These are phyloP conservation scores for Aspergillus bertholletiae DNA, from an alignment of 495 filamentous ascomycete species.

Conservation along the genomic window DNA sequence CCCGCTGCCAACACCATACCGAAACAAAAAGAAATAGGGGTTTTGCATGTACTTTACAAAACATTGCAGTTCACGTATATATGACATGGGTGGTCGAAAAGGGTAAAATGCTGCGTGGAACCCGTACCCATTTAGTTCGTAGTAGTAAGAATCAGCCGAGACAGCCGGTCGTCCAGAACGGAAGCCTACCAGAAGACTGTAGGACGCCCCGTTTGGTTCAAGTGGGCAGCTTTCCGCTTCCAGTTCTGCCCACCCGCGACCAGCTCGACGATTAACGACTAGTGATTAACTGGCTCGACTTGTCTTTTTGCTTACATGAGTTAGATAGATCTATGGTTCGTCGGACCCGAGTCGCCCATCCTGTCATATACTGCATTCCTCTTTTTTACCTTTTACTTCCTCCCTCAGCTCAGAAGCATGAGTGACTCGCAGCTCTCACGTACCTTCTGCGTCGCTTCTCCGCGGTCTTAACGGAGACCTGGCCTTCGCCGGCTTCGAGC, in stretches of 20 bases:
- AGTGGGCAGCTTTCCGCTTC: slow-evolving; percentile 16
- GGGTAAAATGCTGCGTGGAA: background rate
- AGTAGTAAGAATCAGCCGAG: slow-evolving; percentile 9
- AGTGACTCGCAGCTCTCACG: slow-evolving; percentile 10
- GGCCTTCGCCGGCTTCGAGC: slow-evolving; percentile 9
- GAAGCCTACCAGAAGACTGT: slow-evolving; percentile 1
- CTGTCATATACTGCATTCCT: background rate
- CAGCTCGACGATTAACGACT: slow-evolving; percentile 5
- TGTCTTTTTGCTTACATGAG: slow-evolving; percentile 4
- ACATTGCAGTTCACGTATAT: background rate
- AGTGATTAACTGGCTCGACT: slow-evolving; percentile 3
- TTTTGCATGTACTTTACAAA: background rate
- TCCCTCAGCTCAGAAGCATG: slow-evolving; percentile 10
- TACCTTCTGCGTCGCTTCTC: slow-evolving; percentile 4
- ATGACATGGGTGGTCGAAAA: background rate
- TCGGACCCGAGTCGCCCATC: background rate
- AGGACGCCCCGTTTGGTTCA: background rate
- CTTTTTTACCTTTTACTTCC: background rate
- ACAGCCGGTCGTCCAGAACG: slow-evolving; percentile 12
- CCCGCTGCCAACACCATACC: background rate
- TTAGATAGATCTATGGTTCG: slow-evolving; percentile 13
- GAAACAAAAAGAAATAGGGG: background rate
- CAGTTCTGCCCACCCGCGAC: slow-evolving; percentile 6
- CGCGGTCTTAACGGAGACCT: slow-evolving; percentile 23
- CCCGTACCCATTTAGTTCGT: background rate